Evolutionary conservation across 768 basidiomycete genomes (phyloP).

Genomic region (Kwoniella sp.): DNA sequence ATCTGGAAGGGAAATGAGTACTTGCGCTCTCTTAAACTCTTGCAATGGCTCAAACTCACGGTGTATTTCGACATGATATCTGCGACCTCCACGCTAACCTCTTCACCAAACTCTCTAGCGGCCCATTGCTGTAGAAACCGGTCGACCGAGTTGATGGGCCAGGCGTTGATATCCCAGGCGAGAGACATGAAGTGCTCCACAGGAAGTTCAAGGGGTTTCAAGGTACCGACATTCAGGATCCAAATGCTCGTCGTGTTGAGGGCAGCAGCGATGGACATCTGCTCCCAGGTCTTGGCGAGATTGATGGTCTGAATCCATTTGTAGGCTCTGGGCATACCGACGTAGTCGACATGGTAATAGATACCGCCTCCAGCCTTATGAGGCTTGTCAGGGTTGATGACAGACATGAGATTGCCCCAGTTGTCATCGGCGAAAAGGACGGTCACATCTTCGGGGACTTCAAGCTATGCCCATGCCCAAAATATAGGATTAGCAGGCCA

Average conservation of each 20-base stretch:
- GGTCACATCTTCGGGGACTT: constrained; percentile 39
- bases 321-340: constrained; percentile 68
- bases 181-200: constrained; percentile 70
- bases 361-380: constrained; percentile 70
- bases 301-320: constrained; percentile 66
- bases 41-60: constrained; percentile 61
- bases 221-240: constrained; percentile 75
- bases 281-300: constrained; percentile 62
- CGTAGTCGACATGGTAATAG: constrained; percentile 68
- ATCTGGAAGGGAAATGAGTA: constrained; percentile 45
- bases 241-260: constrained; percentile 66
- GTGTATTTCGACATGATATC: constrained; percentile 60
- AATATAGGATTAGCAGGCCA: constrained; percentile 10
- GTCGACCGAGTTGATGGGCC: constrained; percentile 63
- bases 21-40: no score
- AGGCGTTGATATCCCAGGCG: constrained; percentile 66
- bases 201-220: constrained; percentile 73
- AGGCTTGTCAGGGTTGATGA: constrained; percentile 62
- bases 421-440: constrained; percentile 65
- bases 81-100: constrained; percentile 58
- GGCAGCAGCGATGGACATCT: constrained; percentile 69
- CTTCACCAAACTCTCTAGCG: constrained; percentile 66
- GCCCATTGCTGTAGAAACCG: constrained; percentile 66
- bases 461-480: constrained; percentile 22
- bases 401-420: constrained; percentile 72